Evolutionary conservation across 805 yeast species (phyloP).

Genomic region (Wickerhamomyces hampshirensis): DNA sequence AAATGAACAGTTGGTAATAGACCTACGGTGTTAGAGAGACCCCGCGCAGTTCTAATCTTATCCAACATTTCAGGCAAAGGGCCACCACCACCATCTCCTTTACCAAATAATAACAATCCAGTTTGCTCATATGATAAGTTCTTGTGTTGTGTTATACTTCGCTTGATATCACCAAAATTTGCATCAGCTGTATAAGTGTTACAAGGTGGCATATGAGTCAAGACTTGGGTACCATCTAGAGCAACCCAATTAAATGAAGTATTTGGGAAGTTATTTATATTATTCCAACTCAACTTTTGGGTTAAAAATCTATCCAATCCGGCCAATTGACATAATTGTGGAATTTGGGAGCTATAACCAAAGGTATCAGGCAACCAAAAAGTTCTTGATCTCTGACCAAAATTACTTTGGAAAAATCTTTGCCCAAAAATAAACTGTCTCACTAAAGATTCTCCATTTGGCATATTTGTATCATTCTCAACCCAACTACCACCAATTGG

Average conservation of each 20-base stretch:
- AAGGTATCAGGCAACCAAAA: slow-evolving; percentile 98
- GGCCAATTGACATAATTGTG: slow-evolving; percentile 85
- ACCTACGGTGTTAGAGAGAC: slow-evolving; percentile 76
- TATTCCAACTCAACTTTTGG: slow-evolving; percentile 95
- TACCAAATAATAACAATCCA: slow-evolving; percentile 80
- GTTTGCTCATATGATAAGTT: slow-evolving; percentile 76
- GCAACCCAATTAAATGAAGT: slow-evolving; percentile 95
- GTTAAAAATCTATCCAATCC: slow-evolving; percentile 84
- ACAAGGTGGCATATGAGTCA: slow-evolving; percentile 97
- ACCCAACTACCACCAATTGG: slow-evolving; percentile 99
- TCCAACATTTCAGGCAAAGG: slow-evolving; percentile 93
- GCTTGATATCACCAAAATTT: slow-evolving; percentile 84
- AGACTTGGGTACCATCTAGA: slow-evolving; percentile 86
- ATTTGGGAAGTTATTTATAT: slow-evolving; percentile 85
- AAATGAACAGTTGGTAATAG: slow-evolving; percentile 75
- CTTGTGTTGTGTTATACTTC: slow-evolving; percentile 79
- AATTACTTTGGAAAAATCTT: slow-evolving; percentile 72
- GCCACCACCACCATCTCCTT: slow-evolving; percentile 99
- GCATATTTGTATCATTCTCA: slow-evolving; percentile 93
- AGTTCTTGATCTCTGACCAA: slow-evolving; percentile 67
- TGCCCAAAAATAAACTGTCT: slow-evolving; percentile 92
- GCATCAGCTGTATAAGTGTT: slow-evolving; percentile 94
- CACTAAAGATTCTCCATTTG: slow-evolving; percentile 86
- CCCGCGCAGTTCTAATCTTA: slow-evolving; percentile 86
- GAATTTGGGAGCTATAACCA: slow-evolving; percentile 93